These are phyloP conservation scores for Rhododendron kiyosumense DNA, from an alignment of 148 eudicot species.

Conservation along the genomic window DNA sequence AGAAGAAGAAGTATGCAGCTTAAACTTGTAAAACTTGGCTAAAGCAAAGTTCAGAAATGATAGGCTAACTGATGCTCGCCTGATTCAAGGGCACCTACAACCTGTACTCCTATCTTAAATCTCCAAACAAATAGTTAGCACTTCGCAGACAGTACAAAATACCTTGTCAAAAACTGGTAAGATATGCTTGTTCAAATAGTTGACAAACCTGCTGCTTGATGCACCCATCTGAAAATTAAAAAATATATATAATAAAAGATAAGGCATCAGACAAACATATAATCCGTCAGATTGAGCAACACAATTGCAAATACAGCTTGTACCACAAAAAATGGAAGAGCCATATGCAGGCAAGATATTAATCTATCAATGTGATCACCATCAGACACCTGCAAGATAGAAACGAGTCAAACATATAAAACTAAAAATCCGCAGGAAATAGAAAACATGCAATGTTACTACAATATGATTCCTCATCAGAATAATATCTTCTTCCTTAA, in stretches of 20 bases:
- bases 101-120: background rate
- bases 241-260: background rate
- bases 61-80: background rate
- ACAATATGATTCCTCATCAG: background rate
- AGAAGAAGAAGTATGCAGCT: background rate
- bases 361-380: conserved; percentile 78
- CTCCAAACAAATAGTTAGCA: background rate
- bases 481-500: background rate
- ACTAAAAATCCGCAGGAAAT: background rate
- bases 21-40: background rate
- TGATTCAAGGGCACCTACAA: background rate
- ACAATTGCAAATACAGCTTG: background rate
- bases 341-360: conserved; percentile 62
- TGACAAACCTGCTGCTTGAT: conserved; percentile 76
- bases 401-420: background rate
- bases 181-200: conserved; percentile 66
- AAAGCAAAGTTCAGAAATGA: background rate
- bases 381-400: conserved; percentile 53
- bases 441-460: background rate
- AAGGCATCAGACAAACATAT: conserved; percentile 3
- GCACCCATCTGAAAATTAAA: conserved; percentile 73
- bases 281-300: background rate
- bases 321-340: conserved; percentile 78
- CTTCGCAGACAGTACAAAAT: background rate
- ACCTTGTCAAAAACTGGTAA: conserved; percentile 92